Evolutionary conservation across 345 rosid genomes (phyloP).

Genomic region (Luvunga scandens): DNA sequence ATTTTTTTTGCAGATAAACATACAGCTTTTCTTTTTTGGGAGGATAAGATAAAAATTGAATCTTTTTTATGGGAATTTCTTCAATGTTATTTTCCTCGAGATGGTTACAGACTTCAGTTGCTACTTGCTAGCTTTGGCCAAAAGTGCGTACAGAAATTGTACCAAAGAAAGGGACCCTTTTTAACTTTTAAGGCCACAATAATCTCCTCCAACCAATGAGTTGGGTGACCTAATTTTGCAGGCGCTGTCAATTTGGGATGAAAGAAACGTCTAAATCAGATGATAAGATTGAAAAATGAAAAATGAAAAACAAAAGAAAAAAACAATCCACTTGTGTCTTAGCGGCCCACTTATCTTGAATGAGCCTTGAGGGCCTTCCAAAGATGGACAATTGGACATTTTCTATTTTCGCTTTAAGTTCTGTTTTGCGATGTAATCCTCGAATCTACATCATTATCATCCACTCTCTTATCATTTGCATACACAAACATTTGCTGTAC

Average conservation of each 20-base stretch:
- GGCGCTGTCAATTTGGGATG: background rate
- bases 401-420: too few species aligned
- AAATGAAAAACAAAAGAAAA: too few species aligned
- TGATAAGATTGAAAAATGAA: background rate
- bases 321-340: background rate
- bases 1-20: background rate
- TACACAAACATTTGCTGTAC: too few species aligned
- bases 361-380: background rate
- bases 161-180: constrained; percentile 1
- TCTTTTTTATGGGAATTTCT: background rate
- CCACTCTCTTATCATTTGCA: too few species aligned
- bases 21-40: background rate
- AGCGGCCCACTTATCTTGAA: constrained; percentile 20
- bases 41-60: background rate
- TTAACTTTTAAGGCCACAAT: background rate
- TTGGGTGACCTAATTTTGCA: constrained; percentile 1
- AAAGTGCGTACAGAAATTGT: background rate
- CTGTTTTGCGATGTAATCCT: too few species aligned
- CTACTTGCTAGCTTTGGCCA: background rate
- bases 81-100: background rate
- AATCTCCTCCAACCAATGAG: background rate
- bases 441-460: too few species aligned
- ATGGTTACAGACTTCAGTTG: background rate
- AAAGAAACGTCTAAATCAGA: background rate
- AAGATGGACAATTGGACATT: background rate